Evolutionary conservation across 2,329 filamentous ascomycete genomes (phyloP), one percentile per base, ranked within the genome.

Genomic region (Aspergillus viridinutans): DNA sequence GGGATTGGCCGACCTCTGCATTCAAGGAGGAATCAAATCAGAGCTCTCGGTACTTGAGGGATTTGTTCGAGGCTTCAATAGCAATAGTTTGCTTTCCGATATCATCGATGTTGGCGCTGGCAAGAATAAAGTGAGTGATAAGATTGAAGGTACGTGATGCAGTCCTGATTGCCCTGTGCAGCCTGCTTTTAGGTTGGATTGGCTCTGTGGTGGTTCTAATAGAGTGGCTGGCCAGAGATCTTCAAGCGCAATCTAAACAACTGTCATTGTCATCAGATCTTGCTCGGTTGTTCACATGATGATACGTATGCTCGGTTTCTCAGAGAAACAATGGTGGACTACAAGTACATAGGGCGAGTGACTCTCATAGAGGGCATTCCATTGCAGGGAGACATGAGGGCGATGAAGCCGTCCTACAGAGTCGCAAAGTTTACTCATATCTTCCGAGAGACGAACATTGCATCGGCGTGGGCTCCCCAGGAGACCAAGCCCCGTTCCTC

Each of bases 261-360:
- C 63, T 81, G 78, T 60, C 83, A 85, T 62, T 87, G 84, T 65
- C 83, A 82, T 53, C 83, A 85, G 55, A 79, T 87, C 53, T 74
- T 86, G 50, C 75, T 87, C 38, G 85, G 83, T 8, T 85, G 83
- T 68, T 82, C 81, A 14, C 80, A 83, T 57, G 81, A 83, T 69
- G 79, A 79, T 55, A 77, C 80, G 23, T 86, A 84, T 67, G 78
- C 79, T 25, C 74, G 76, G 10, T 71, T 81, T 38, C 72, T 87
- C 10, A 78, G 83, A 64, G 76, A 81, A 35, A 77, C 78, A 52
- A 67, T 76, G 50, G 71, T 73, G 56, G 78, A 83, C 54, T 62
- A 73, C 20, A 70, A 76, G 47, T 73, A 79, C 23, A 67, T 75
- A 8, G 72, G 74, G 23, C 78, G 80, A 50, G 76, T 86, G 42